These are phyloP conservation scores for Geotrichum australiense DNA, from an alignment of 1,139 yeast genomes.

Conservation along the genomic window DNA sequence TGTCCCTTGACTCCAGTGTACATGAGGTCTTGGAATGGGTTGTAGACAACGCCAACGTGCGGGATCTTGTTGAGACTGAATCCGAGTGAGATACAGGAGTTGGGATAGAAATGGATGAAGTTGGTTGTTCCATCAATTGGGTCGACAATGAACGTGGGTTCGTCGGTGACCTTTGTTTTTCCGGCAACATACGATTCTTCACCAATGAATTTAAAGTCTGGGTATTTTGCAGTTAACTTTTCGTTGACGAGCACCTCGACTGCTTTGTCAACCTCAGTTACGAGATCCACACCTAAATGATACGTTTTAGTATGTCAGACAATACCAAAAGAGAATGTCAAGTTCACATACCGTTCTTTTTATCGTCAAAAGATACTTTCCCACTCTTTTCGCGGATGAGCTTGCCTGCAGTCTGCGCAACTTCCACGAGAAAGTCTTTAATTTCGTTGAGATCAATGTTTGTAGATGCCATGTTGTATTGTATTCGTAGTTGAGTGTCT, in stretches of 20 bases:
- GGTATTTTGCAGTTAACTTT: conserved; percentile 37
- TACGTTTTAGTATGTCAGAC: not conserved
- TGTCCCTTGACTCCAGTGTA: conserved; percentile 46
- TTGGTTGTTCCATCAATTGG: conserved; percentile 60
- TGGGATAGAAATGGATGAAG: conserved; percentile 54
- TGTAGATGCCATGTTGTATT: conserved; percentile 5
- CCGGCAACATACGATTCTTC: conserved; percentile 51
- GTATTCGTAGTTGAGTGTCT: not conserved
- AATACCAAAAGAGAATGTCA: not conserved
- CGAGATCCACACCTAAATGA: conserved; percentile 44
- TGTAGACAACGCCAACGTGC: conserved; percentile 52
- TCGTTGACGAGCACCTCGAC: conserved; percentile 44
- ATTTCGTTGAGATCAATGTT: conserved; percentile 30
- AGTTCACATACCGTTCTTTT: conserved; percentile 37
- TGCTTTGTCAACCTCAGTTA: conserved; percentile 50
- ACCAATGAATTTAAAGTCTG: conserved; percentile 48
- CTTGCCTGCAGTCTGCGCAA: conserved; percentile 49
- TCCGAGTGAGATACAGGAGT: conserved; percentile 53
- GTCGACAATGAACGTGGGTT: conserved; percentile 55
- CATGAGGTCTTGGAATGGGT: conserved; percentile 46
- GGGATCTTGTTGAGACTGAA: conserved; percentile 45
- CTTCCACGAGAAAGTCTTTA: conserved; percentile 40
- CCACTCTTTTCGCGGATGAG: conserved; percentile 43
- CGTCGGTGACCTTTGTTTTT: conserved; percentile 40
- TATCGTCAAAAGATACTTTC: conserved; percentile 44